Evolutionary conservation across 2,329 filamentous ascomycete species (phyloP).

Genomic region (Microcyclospora pomicola): DNA sequence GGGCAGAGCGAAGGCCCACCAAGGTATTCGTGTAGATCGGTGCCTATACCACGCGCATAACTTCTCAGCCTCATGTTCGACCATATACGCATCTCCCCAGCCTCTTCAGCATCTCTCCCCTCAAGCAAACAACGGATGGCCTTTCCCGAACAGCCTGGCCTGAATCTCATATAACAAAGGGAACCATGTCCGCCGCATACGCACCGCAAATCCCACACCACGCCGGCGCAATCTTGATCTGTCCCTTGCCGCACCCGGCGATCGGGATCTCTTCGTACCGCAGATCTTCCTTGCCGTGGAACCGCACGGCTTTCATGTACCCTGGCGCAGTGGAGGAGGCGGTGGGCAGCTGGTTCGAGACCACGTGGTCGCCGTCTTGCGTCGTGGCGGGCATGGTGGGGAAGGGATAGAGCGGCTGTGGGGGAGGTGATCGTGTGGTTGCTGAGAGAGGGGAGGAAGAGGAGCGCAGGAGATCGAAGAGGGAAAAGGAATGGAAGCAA

Average conservation of each 20-base stretch:
- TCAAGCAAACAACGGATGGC: neutral
- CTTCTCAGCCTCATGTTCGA: neutral
- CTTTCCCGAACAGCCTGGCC: neutral
- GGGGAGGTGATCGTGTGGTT: too few species aligned
- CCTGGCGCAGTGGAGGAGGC: neutral
- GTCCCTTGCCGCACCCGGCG: slow-evolving; percentile 20
- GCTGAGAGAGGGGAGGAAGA: too few species aligned
- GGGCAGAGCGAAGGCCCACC: slow-evolving; percentile 30
- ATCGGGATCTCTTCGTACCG: slow-evolving; percentile 22
- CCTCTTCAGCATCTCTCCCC: neutral
- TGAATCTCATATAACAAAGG: neutral
- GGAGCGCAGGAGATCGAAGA: too few species aligned
- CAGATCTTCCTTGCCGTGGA: slow-evolving; percentile 24
- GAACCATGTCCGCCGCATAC: too few species aligned
- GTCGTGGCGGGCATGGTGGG: too few species aligned
- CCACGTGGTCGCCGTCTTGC: too few species aligned
- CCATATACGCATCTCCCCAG: neutral
- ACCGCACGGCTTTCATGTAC: slow-evolving; percentile 26
- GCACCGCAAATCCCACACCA: slow-evolving; percentile 23
- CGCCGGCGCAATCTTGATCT: slow-evolving; percentile 24
- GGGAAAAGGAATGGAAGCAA: too few species aligned
- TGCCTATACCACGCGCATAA: neutral
- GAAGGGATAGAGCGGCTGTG: too few species aligned
- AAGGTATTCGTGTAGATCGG: slow-evolving; percentile 23
- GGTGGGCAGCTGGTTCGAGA: too few species aligned